These are phyloP conservation scores for Diaporthe citriasiana DNA, from an alignment of 2,329 filamentous ascomycete genomes.

Conservation along the genomic window DNA sequence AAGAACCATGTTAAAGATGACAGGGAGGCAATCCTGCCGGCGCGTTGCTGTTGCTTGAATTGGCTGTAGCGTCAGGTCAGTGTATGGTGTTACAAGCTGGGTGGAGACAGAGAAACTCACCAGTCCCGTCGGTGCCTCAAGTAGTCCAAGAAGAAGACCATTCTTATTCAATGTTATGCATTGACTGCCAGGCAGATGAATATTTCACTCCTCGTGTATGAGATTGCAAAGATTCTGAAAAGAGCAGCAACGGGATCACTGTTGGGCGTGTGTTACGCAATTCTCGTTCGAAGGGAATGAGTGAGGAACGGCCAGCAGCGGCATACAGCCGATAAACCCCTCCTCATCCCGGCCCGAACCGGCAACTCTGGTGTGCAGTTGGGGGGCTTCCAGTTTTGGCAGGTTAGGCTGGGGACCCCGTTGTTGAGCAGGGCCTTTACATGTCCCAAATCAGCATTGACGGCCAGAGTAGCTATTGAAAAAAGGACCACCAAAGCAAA, in stretches of 20 bases:
- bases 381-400: neutral
- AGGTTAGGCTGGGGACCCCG: neutral
- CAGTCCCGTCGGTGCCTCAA: constrained; percentile 79
- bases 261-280: neutral
- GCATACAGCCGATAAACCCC: neutral
- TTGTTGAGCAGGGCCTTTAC: neutral
- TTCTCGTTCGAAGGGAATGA: neutral
- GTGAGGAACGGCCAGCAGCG: constrained; percentile 15
- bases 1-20: constrained; percentile 76
- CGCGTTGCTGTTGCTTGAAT: constrained; percentile 84
- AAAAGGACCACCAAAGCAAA: neutral
- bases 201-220: neutral
- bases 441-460: neutral
- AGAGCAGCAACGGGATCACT: neutral
- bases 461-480: no score
- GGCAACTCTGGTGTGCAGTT: neutral
- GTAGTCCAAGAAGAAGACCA: constrained; percentile 67
- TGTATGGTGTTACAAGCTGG: constrained; percentile 41
- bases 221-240: neutral
- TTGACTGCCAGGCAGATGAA: neutral
- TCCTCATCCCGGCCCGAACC: constrained; percentile 20
- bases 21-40: constrained; percentile 76
- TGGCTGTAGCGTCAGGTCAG: constrained; percentile 66
- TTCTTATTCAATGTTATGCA: constrained; percentile 42
- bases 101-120: constrained; percentile 60